phyloP scores from a whole-genome alignment of 2,329 filamentous ascomycete genomes.

The Colletotrichum kahawae region DNA sequence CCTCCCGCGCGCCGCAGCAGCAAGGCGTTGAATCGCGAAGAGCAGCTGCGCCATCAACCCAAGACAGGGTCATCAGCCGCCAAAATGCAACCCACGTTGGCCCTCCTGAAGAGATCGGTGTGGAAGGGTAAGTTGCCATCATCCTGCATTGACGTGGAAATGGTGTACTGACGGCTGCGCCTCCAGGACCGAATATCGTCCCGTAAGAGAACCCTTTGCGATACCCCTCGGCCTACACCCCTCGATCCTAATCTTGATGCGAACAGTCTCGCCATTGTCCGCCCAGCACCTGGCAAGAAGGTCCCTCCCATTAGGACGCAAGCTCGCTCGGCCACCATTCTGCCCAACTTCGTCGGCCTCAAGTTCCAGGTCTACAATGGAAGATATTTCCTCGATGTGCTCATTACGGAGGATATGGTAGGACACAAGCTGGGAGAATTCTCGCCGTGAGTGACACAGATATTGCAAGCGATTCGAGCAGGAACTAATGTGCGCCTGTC shows the following conservation, averaged over 20 bases:
- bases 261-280: constrained; percentile 66
- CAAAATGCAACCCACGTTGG: constrained; percentile 72
- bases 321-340: constrained; percentile 85
- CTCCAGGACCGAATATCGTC: constrained; percentile 56
- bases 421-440: constrained; percentile 95
- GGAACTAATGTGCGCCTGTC: background rate
- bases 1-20: constrained; percentile 1
- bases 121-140: constrained; percentile 79
- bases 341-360: constrained; percentile 90
- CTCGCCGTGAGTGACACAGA: constrained; percentile 68
- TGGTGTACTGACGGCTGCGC: background rate
- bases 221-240: constrained; percentile 27
- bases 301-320: constrained; percentile 81
- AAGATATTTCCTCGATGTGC: constrained; percentile 82
- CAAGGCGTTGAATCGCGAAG: background rate
- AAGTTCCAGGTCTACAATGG: constrained; percentile 93
- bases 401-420: constrained; percentile 94
- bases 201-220: constrained; percentile 45
- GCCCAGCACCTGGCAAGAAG: constrained; percentile 64
- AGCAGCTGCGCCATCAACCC: background rate
- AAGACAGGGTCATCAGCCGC: background rate
- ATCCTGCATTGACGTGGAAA: background rate
- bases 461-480: background rate
- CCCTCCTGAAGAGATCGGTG: constrained; percentile 75
- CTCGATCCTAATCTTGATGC: background rate